Evolutionary conservation across 2,329 filamentous ascomycete genomes (phyloP), one percentile per base, ranked within the genome.

Genomic region (Colletotrichum sp.): DNA sequence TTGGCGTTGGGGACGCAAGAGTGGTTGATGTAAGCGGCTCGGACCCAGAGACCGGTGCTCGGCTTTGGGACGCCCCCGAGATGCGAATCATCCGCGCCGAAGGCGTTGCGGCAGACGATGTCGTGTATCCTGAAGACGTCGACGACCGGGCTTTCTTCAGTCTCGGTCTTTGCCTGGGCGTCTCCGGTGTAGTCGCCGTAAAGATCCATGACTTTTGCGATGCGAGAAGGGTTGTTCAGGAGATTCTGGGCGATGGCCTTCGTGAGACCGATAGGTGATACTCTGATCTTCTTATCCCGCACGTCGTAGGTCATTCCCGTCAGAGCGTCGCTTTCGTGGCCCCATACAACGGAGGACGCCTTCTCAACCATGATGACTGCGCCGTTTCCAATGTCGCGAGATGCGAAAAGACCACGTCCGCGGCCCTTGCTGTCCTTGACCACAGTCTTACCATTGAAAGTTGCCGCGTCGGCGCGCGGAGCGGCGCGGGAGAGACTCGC

Each of bases 21-120:
- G 72, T 87, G 85, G 61, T 87, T 87, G 71, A 85, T 82, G 70
- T 84, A 84, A 0, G 84, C 82, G 5, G 83, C 81, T 6, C 79
- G 75, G 2, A 81, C 77, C 84, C 84, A 87, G 31, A 87, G 75
- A 4, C 84, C 85, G 0, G 81, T 80, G 59, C 82, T 84, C 2
- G 82, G 76, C 36, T 81, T 83, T 5, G 77, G 77, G 0, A 79
- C 69, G 12, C 77, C 81, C 3, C 80, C 79, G 2, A 76, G 74
- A 1, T 75, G 76, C 62, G 81, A 80, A 57, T 75, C 77, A 2
- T 78, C 81, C 2, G 77, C 75, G 0, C 83, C 83, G 47, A 82
- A 83, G 1, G 79, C 80, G 51, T 83, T 83, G 38, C 79, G 78
- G 4, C 79, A 81, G 4, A 82, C 72, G 31, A 83, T 80, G 29